These are phyloP conservation scores for Cucumis melo DNA, from an alignment of 306 rosid species.

Conservation along the genomic window DNA sequence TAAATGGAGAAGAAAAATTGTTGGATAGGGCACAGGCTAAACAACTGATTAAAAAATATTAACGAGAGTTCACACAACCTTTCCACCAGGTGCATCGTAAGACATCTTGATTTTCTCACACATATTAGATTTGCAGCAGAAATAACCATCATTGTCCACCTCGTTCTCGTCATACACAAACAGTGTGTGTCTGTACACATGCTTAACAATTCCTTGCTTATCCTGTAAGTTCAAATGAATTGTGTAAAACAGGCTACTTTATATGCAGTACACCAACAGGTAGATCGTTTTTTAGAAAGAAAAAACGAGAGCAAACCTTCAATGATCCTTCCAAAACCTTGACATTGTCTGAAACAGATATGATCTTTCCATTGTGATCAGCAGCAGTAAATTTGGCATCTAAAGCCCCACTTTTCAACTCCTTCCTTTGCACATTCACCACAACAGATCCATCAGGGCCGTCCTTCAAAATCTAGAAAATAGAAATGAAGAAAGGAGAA, in stretches of 20 bases:
- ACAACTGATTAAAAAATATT: neutral
- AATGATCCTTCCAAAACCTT: conserved; percentile 60
- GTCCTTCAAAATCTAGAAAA: conserved; percentile 62
- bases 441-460: conserved; percentile 50
- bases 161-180: conserved; percentile 55
- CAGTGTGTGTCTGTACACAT: conserved; percentile 57
- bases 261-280: neutral
- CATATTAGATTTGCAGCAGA: conserved; percentile 57
- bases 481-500: neutral
- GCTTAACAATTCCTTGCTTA: conserved; percentile 73
- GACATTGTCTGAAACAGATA: conserved; percentile 55
- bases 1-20: conserved; percentile 23
- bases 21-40: neutral
- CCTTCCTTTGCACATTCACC: conserved; percentile 32
- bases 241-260: conserved; percentile 6
- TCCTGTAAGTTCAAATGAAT: conserved; percentile 43
- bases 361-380: conserved; percentile 49
- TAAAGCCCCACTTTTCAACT: conserved; percentile 45
- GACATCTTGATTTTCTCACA: conserved; percentile 74
- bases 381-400: conserved; percentile 67
- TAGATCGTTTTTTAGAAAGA: conserved; percentile 4
- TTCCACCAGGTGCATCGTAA: conserved; percentile 33
- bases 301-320: conserved; percentile 37
- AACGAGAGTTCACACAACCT: conserved; percentile 25
- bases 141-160: conserved; percentile 64